Evolutionary conservation across 179 eudicot genomes (phyloP).

Genomic region (Nepenthes alata): DNA sequence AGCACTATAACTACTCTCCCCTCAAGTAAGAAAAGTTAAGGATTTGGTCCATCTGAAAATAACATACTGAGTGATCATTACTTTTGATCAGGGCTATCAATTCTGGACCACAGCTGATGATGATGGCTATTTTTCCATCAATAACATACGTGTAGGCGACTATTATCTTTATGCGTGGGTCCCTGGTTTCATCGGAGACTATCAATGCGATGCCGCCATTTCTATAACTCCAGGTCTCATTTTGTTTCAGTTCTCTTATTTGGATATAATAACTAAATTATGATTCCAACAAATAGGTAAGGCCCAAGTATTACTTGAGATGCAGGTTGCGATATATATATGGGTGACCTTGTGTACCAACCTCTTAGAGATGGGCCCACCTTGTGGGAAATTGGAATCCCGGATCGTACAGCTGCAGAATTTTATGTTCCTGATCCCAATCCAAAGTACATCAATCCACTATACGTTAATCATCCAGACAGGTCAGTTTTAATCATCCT

Average conservation of each 20-base stretch:
- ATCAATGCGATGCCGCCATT: constrained; percentile 26
- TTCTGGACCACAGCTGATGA: constrained; percentile 72
- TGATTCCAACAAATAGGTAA: neutral
- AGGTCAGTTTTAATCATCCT: constrained; percentile 18
- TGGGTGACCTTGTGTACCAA: constrained; percentile 66
- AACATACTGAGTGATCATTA: no score
- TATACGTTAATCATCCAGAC: constrained; percentile 29
- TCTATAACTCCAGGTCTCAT: constrained; percentile 50
- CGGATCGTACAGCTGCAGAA: constrained; percentile 88
- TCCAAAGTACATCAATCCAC: constrained; percentile 46
- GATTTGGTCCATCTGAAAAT: no score
- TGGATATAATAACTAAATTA: neutral
- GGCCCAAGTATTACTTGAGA: neutral
- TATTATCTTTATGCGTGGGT: constrained; percentile 73
- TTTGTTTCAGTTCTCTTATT: neutral
- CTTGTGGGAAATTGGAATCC: constrained; percentile 89
- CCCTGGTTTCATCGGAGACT: constrained; percentile 82
- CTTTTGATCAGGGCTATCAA: constrained; percentile 61
- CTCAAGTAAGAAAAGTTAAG: no score
- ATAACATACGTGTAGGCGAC: constrained; percentile 41
- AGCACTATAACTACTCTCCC: no score
- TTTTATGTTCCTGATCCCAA: constrained; percentile 88
- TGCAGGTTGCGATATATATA: constrained; percentile 37
- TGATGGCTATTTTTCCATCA: constrained; percentile 50
- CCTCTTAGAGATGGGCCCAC: constrained; percentile 96